Percentiles rank a stretch among this genome's conserved stretches.
These are phyloP conservation scores for Cornus suecica DNA, from an alignment of 148 eudicot genomes.

Conservation along the genomic window DNA sequence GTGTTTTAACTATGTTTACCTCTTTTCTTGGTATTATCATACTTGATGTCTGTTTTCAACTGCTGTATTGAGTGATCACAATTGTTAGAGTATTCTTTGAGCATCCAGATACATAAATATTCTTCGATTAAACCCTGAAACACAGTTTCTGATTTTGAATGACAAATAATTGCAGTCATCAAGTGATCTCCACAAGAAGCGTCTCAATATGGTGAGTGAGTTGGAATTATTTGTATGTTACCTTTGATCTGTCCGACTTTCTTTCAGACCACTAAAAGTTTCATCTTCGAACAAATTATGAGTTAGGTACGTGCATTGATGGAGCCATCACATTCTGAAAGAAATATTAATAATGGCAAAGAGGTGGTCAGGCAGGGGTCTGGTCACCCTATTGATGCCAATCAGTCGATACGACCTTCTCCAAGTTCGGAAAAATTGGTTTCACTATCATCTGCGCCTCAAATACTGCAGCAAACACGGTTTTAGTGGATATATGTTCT, in stretches of 20 bases:
- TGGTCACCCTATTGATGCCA: slow-evolving; percentile 39
- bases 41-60: neutral
- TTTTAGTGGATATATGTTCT: slow-evolving; percentile 35
- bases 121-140: neutral
- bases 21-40: neutral
- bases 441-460: slow-evolving; percentile 54
- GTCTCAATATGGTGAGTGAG: slow-evolving; percentile 76
- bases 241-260: slow-evolving; percentile 6
- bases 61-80: slow-evolving; percentile 7
- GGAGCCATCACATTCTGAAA: slow-evolving; percentile 63
- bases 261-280: neutral
- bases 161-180: slow-evolving; percentile 57
- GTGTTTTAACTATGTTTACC: neutral
- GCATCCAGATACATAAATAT: neutral
- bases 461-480: slow-evolving; percentile 68
- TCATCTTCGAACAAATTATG: neutral
- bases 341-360: slow-evolving; percentile 40
- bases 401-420: slow-evolving; percentile 67
- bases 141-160: neutral
- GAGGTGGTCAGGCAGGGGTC: slow-evolving; percentile 53
- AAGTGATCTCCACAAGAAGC: slow-evolving; percentile 75
- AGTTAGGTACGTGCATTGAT: slow-evolving; percentile 65
- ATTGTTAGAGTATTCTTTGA: neutral
- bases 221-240: slow-evolving; percentile 3
- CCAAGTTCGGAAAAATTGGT: slow-evolving; percentile 72